Percentiles rank a stretch among this genome's conserved stretches.
Evolutionary conservation across 2,329 filamentous ascomycete species (phyloP).

Genomic region (Diaporthe sp.): DNA sequence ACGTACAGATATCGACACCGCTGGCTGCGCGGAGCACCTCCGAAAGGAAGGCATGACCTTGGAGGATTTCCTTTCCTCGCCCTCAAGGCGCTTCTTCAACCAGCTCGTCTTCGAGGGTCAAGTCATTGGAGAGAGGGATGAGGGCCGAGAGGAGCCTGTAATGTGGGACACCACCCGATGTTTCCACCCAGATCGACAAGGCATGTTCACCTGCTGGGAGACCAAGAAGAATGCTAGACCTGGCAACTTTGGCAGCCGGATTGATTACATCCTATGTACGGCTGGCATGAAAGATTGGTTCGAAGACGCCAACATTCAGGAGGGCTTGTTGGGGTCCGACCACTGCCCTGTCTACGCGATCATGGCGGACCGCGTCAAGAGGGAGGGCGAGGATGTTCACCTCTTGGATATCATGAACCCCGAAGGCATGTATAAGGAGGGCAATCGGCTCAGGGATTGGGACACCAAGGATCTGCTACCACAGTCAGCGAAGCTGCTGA

Average conservation of each 20-base stretch:
- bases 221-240: conserved; percentile 95
- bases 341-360: conserved; percentile 93
- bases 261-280: conserved; percentile 93
- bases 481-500: conserved; percentile 84
- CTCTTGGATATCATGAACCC: conserved; percentile 85
- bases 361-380: conserved; percentile 72
- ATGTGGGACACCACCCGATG: conserved; percentile 87
- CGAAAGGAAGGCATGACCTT: conserved; percentile 76
- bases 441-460: conserved; percentile 76
- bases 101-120: conserved; percentile 83
- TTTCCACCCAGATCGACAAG: conserved; percentile 82
- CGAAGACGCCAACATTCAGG: conserved; percentile 85
- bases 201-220: conserved; percentile 99
- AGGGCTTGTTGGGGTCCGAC: conserved; percentile 93
- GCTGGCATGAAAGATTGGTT: conserved; percentile 85
- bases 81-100: conserved; percentile 84
- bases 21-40: conserved; percentile 78
- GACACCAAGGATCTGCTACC: conserved; percentile 75
- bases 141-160: conserved; percentile 76
- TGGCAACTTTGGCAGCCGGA: conserved; percentile 91
- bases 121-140: conserved; percentile 75
- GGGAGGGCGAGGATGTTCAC: conserved; percentile 62
- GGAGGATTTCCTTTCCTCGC: conserved; percentile 79
- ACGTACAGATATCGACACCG: conserved; percentile 78
- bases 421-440: conserved; percentile 75